These are phyloP conservation scores for Phytophthora chlamydospora DNA, from an alignment of 352 stramenopile genomes.

Conservation along the genomic window DNA sequence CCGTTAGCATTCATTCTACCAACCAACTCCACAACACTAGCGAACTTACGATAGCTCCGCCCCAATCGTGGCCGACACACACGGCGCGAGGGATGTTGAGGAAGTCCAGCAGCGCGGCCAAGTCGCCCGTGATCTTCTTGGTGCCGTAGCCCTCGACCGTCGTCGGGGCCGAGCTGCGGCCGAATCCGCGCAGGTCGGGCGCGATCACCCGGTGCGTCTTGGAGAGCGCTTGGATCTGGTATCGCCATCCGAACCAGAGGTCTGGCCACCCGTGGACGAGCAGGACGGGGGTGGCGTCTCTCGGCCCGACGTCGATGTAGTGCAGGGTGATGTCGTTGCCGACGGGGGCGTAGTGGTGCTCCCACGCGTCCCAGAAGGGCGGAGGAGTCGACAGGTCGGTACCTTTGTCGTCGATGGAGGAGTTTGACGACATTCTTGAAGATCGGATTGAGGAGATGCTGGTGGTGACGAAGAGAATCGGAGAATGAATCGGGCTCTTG, in stretches of 20 bases:
- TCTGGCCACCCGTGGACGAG: slow-evolving; percentile 78
- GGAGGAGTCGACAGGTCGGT: not conserved
- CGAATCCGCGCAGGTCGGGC: slow-evolving; percentile 61
- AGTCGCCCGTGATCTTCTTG: slow-evolving; percentile 58
- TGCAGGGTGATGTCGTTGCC: slow-evolving; percentile 50
- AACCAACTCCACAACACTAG: not conserved
- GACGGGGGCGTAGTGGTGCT: slow-evolving; percentile 36
- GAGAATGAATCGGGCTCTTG: not conserved
- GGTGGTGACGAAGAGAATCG: slow-evolving; percentile 4
- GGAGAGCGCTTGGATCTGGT: slow-evolving; percentile 64
- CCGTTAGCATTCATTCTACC: too few species aligned
- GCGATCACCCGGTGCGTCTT: slow-evolving; percentile 62
- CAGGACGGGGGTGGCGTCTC: slow-evolving; percentile 55
- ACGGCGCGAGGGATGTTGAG: slow-evolving; percentile 66
- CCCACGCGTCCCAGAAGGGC: slow-evolving; percentile 30
- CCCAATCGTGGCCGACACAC: slow-evolving; percentile 78
- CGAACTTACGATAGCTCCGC: slow-evolving; percentile 40
- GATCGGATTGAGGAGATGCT: not conserved
- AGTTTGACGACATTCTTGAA: slow-evolving; percentile 9
- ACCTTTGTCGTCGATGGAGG: not conserved
- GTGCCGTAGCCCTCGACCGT: slow-evolving; percentile 50
- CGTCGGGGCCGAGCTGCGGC: slow-evolving; percentile 50
- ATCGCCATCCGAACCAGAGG: slow-evolving; percentile 73
- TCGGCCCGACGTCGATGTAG: slow-evolving; percentile 65
- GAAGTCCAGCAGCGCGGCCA: slow-evolving; percentile 54